Conservation (phyloP, 108 stramenopile genomes). For the Cyclotella atomus region DNA sequence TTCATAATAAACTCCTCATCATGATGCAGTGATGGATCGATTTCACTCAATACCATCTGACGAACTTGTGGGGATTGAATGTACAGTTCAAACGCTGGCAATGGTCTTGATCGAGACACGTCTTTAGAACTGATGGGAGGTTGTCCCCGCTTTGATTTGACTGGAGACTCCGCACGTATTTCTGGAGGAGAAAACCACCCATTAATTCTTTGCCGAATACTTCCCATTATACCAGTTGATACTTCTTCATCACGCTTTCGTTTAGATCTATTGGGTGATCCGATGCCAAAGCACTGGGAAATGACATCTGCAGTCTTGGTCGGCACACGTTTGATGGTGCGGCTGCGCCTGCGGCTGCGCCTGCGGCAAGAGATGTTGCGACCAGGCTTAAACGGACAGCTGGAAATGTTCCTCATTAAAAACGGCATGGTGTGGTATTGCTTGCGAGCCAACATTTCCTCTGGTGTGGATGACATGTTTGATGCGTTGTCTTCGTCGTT, state of each 20-base stretch:
- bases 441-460: slow-evolving; percentile 13
- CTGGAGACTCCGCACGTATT: background rate
- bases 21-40: slow-evolving; percentile 28
- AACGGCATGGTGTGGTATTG: slow-evolving; percentile 17
- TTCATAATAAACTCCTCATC: slow-evolving; percentile 27
- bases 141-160: too few species aligned
- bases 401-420: slow-evolving; percentile 4
- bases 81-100: slow-evolving; percentile 15
- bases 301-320: background rate
- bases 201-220: background rate
- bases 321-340: background rate
- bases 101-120: background rate
- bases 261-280: background rate
- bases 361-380: background rate
- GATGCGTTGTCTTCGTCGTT: background rate
- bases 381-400: background rate
- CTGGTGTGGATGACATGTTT: background rate
- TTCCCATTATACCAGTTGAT: background rate
- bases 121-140: background rate
- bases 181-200: background rate
- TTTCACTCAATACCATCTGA: slow-evolving; percentile 1
- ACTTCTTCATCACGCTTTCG: background rate
- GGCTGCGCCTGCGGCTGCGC: background rate
- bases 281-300: slow-evolving; percentile 2
- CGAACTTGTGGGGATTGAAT: slow-evolving; percentile 4